Evolutionary conservation across 768 basidiomycete genomes (phyloP), one percentile per base, ranked within the genome.

Genomic region (Boletus rufocinnamomeus): DNA sequence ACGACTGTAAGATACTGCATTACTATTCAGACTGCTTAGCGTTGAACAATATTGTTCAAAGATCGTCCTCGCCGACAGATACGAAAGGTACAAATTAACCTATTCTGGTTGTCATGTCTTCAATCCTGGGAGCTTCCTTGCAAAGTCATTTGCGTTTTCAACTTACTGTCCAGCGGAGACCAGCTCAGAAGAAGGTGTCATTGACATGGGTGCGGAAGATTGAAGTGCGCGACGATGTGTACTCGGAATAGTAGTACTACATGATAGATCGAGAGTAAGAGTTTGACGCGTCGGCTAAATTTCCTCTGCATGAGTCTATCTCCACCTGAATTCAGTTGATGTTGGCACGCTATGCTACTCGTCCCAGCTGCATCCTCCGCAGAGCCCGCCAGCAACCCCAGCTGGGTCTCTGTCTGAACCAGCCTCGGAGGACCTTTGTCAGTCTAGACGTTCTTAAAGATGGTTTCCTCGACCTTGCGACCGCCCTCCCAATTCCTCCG

Each of bases 81-180:
- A 98, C 69, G 95, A 97, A 70, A 85, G 90, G 48, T 99, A 93
- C 72, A 93, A 97, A 66, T 80, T 97, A 62, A 98, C 95, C 1
- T 99, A 99, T 72, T 95, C 95, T 58, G 94, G 94, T 13, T 98
- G 97, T 66, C 97, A 98, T 74, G 97, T 98, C 28, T 95, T 98
- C 80, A 99, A 99, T 71, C 97, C 97, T 0, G 95, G 97, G 21
- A 87, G 89, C 50, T 98, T 98, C 69, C 79, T 94, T 16, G 86
- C 91, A 6, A 88, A 84, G 50, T 82, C 88, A 6, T 89, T 93
- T 63, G 81, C 84, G 6, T 98, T 98, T 78, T 93, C 90, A 13
- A 91, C 93, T 3, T 99, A 95, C 65, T 91, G 88, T 57, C 95
- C 95, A 14, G 84, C 91, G 2, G 88, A 88, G 58, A 75, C 84